Evolutionary conservation across 257 asterid species (phyloP), one percentile per base, ranked within the genome.

Genomic region (Solanum raphanifolium): DNA sequence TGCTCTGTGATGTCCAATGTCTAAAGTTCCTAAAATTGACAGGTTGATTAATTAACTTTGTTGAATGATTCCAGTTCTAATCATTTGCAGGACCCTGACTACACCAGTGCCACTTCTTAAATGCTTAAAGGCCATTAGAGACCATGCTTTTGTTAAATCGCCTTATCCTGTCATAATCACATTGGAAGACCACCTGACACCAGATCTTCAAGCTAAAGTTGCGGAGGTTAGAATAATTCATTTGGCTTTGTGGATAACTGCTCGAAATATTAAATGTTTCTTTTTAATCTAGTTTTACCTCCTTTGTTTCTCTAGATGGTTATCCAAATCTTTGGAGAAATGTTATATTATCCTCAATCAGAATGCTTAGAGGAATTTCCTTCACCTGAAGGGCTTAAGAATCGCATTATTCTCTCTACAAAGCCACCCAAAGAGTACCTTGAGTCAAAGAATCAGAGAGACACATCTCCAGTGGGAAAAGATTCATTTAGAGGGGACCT

Each of bases 341-440:
- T 95, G 96, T 88, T 97, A n/a, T 94, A 94, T 85, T 91, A 85
- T 86, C 99, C 98, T 0, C 92, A 95, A 78, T 90, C 94, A 0
- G 98, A 91, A 74, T 38, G 35, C 90, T 86, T 93, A 87, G 98
- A 93, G 88, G 96, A 94, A 65, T 97, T 95, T 71, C 99, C 98
- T 83, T 95, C 99, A 12, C 98, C 98, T 0, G 95, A 97, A 89
- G 91, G 87, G 75, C 89, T 97, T 81, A 95, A 94, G 91, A 91
- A 94, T 84, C 93, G 89, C 65, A 92, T 97, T 36, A 91, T 97
- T 86, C 96, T 97, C n/a, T 97, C 98, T 3, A 97, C 99, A 0
- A 95, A 97, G 87, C 98, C 98, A 18, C 99, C 98, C 3, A 97
- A 94, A 90, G 98, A 95, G 90, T 95, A 96, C 91, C 95, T 94